phyloP scores from a whole-genome alignment of 306 rosid genomes.

The Sicyos edulis region DNA sequence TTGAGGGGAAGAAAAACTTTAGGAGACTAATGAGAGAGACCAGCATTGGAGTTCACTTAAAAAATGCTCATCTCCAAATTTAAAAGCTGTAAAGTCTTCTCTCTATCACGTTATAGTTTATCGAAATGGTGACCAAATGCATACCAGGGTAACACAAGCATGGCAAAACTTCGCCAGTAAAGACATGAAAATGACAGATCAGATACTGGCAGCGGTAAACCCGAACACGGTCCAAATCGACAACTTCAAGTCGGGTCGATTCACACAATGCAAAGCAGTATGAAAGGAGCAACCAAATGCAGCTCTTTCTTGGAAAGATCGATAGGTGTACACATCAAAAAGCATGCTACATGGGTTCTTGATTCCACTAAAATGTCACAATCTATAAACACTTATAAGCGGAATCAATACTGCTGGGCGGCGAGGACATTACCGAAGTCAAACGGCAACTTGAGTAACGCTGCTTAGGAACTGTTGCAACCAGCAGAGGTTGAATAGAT shows the following conservation, averaged over 20 bases:
- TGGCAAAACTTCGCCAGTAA: neutral
- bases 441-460: neutral
- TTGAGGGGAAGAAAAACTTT: neutral
- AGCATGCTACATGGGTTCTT: neutral
- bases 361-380: neutral
- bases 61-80: neutral
- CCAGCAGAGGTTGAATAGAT: neutral
- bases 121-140: neutral
- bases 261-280: neutral
- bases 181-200: neutral
- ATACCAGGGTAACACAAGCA: neutral
- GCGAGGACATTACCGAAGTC: slow-evolving; percentile 5
- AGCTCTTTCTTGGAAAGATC: neutral
- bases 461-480: neutral
- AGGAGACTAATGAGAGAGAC: neutral
- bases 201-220: neutral
- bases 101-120: neutral
- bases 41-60: neutral
- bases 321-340: neutral
- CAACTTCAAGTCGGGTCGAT: neutral
- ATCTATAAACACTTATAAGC: neutral
- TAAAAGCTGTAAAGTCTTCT: neutral
- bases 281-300: neutral
- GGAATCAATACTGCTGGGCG: neutral
- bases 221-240: neutral